phyloP scores from a whole-genome alignment of 192 early-diverging fungal genomes.

The Gigaspora rosea region DNA sequence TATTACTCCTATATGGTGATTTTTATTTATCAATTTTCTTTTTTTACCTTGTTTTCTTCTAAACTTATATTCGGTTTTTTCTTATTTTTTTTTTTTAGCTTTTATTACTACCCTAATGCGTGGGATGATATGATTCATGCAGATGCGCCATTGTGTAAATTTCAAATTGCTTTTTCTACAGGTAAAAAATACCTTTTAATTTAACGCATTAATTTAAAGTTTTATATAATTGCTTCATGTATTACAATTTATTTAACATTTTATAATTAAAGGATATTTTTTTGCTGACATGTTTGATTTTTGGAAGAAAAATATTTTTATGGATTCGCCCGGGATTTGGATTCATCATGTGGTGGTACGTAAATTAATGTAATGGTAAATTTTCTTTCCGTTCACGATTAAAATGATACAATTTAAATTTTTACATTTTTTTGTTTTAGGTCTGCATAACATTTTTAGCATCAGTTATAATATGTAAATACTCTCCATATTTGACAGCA shows the following conservation, averaged over 20 bases:
- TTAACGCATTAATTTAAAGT: neutral
- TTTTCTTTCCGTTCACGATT: neutral
- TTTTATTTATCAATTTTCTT: neutral
- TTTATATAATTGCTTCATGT: neutral
- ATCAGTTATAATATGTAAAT: slow-evolving; percentile 15
- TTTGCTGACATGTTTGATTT: slow-evolving; percentile 26
- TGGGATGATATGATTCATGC: slow-evolving; percentile 26
- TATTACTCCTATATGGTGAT: slow-evolving; percentile 10
- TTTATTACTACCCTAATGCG: slow-evolving; percentile 6
- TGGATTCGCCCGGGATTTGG: slow-evolving; percentile 11
- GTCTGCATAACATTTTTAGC: neutral
- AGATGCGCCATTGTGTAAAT: neutral
- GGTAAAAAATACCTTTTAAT: neutral
- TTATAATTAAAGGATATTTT: neutral
- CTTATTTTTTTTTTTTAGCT: slow-evolving; percentile 1
- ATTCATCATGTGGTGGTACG: slow-evolving; percentile 20
- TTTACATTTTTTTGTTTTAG: neutral
- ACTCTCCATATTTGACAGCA: slow-evolving; percentile 11
- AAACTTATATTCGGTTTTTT: neutral
- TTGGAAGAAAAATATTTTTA: slow-evolving; percentile 22
- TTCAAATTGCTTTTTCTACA: slow-evolving; percentile 23
- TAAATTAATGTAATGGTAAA: neutral
- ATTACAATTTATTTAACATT: neutral
- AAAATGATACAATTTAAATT: neutral
- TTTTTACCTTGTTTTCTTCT: neutral